Conservation (phyloP, 352 stramenopile genomes). For the Nothophytophthora sp. region DNA sequence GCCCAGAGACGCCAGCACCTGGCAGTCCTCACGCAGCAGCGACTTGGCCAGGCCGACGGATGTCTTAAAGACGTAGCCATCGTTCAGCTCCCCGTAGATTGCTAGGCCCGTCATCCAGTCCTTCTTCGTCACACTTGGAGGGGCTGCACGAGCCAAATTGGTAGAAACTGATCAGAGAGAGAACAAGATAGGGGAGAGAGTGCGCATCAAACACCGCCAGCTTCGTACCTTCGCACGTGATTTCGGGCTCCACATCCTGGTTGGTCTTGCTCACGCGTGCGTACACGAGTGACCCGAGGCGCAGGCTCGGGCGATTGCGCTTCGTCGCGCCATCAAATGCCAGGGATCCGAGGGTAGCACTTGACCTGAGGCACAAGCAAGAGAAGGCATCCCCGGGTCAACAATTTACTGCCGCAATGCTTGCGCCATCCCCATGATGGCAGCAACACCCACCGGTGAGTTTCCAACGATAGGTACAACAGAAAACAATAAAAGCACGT, state of each 20-base stretch:
- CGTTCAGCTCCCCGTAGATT: slow-evolving; percentile 95
- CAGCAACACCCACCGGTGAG: too few species aligned
- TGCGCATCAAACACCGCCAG: background rate
- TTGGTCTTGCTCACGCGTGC: slow-evolving; percentile 91
- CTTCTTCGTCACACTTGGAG: slow-evolving; percentile 89
- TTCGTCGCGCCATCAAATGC: slow-evolving; percentile 99
- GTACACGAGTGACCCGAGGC: slow-evolving; percentile 94
- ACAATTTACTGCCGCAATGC: too few species aligned
- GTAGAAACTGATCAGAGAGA: too few species aligned
- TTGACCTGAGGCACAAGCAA: slow-evolving; percentile 42
- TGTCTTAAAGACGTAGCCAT: slow-evolving; percentile 91
- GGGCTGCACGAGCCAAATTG: slow-evolving; percentile 47
- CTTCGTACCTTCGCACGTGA: slow-evolving; percentile 92
- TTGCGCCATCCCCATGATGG: too few species aligned
- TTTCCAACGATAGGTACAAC: background rate
- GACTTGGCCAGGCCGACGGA: slow-evolving; percentile 78
- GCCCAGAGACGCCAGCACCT: slow-evolving; percentile 86
- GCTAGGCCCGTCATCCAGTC: slow-evolving; percentile 99
- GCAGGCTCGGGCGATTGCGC: slow-evolving; percentile 94
- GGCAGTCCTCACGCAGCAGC: slow-evolving; percentile 68
- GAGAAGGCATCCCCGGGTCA: too few species aligned
- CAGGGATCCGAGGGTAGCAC: slow-evolving; percentile 68
- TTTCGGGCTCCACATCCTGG: slow-evolving; percentile 91
- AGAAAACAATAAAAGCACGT: slow-evolving; percentile 36
- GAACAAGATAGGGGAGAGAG: too few species aligned